Evolutionary conservation across 495 filamentous ascomycete genomes (phyloP).

Genomic region (Neurospora sublineolata): DNA sequence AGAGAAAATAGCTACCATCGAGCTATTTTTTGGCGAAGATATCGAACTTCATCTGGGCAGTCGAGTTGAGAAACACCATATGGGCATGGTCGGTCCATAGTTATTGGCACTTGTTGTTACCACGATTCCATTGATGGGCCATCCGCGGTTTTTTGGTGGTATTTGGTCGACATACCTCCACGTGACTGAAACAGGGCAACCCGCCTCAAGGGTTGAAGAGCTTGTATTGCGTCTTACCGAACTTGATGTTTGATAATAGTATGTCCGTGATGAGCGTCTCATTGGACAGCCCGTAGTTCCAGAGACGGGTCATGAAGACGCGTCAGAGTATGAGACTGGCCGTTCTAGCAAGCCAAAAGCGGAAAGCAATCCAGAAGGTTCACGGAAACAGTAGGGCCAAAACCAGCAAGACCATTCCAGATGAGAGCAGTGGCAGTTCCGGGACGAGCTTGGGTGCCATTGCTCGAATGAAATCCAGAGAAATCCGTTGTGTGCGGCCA

Average conservation of each 20-base stretch:
- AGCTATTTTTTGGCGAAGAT: not conserved
- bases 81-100: not conserved
- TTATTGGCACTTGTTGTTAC: not conserved
- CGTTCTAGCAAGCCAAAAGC: not conserved
- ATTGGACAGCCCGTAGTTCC: not conserved
- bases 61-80: not conserved
- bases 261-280: not conserved
- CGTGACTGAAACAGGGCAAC: not conserved
- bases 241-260: not conserved
- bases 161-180: not conserved
- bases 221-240: not conserved
- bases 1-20: not conserved
- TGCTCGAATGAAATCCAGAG: not conserved
- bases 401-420: not conserved
- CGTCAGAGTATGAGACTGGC: not conserved
- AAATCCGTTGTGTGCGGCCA: not conserved
- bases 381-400: not conserved
- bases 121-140: not conserved
- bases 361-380: not conserved
- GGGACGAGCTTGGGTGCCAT: not conserved
- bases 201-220: not conserved
- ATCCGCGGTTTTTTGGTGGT: not conserved
- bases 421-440: not conserved
- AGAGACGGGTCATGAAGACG: not conserved
- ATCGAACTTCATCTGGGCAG: not conserved